Evolutionary conservation across 441 rosid species (phyloP), one percentile per base, ranked within the genome.

Genomic region (Kokia cookei): DNA sequence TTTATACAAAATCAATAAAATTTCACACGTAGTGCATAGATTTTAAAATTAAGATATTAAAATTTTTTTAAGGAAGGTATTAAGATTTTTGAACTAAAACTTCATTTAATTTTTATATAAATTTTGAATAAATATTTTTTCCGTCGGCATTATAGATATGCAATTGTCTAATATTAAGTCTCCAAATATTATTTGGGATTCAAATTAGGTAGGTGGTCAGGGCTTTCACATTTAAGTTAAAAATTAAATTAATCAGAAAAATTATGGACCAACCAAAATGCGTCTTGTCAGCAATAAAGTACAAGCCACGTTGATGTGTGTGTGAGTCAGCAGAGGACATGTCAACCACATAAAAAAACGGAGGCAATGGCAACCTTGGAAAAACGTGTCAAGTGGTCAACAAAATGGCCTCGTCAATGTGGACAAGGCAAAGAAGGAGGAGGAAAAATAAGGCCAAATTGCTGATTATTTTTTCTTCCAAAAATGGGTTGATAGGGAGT

Each of bases 301-400:
- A 68, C 64, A 69, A 58, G 43, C 37, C 58, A 80, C 65, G 24
- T 70, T 65, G 62, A 45, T 9, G 76, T 60, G 74, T 71, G 26
- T 71, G 63, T 71, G 74, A 74, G 54, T 71, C 80, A 77, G 57
- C 74, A 15, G 14, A 54, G 6, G 57, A 74, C 83, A 51, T 77
- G 73, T 74, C 76, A 65, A 35, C 74, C 73, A 59, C 68, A 37
- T 26, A 47, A 24, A 15, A 32, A 24, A 32, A n/a, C n/a, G 24
- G 35, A 53, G 53, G 10, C 11, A 2, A 2, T 4, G 54, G 17
- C 27, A 29, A 6, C 17, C 11, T 17, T 5, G 22, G 35, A 43
- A 15, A 64, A 54, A 51, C 19, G 9, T 70, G 65, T 32, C 32
- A 40, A 7, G 43, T 43, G 32, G 35, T 65, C 35, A 22, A 7